Conservation (phyloP, 2,329 filamentous ascomycete genomes). For the Neofusicoccum umdonicola region DNA sequence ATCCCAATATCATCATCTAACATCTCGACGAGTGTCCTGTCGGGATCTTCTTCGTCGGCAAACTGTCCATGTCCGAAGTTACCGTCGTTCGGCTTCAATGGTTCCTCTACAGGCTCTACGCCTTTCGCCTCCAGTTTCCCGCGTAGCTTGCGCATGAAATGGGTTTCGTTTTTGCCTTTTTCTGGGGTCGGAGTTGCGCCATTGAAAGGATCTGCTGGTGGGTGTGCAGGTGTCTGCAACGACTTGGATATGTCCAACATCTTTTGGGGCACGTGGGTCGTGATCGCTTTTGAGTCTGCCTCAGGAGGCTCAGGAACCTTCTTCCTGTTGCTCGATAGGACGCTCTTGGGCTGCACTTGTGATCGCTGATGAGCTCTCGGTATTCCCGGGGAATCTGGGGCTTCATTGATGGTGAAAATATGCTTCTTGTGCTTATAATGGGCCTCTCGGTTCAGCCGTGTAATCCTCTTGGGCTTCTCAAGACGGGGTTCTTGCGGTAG, state of each 20-base stretch:
- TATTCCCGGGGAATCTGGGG: not conserved
- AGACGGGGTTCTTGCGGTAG: no score
- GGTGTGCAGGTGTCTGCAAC: not conserved
- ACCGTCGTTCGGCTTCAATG: not conserved
- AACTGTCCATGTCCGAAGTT: not conserved
- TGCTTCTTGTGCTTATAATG: not conserved
- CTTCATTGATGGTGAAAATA: not conserved
- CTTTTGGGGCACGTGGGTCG: constrained; percentile 30
- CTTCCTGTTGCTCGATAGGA: constrained; percentile 43
- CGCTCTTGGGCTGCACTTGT: not conserved
- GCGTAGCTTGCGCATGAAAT: constrained; percentile 9
- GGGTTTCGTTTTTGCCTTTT: not conserved
- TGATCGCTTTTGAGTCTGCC: constrained; percentile 41
- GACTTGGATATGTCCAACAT: not conserved
- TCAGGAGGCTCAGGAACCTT: constrained; percentile 41
- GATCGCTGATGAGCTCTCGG: not conserved
- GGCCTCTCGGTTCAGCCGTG: no score
- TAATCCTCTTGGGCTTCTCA: no score
- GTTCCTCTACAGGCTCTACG: not conserved
- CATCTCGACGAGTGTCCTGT: constrained; percentile 28
- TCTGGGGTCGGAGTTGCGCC: not conserved
- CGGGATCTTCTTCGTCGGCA: constrained; percentile 13
- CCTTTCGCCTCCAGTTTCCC: constrained; percentile 10
- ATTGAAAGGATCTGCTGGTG: constrained; percentile 3
- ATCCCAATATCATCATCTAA: constrained; percentile 16